A percentile compares a stretch with the other conserved stretches of the same genome.
Conservation (phyloP, 768 basidiomycete genomes). For the Trametes meyenii region DNA sequence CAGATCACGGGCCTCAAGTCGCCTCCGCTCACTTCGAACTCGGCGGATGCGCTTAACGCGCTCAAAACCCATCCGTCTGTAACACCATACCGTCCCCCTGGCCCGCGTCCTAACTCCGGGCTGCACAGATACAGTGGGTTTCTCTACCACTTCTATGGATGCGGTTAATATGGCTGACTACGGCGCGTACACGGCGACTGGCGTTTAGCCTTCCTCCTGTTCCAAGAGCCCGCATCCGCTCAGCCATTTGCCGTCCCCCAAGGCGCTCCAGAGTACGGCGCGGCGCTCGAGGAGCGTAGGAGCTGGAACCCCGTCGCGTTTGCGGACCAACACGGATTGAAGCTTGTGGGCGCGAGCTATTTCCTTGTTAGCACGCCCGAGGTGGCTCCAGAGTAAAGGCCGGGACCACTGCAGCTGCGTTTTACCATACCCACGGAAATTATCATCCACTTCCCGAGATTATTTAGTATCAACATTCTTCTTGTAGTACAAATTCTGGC, state of each 20-base stretch:
- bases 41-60: conserved; percentile 39
- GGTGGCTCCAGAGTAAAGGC: conserved; percentile 6
- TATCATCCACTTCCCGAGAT: too few species aligned
- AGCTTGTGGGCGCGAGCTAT: conserved; percentile 62
- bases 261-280: conserved; percentile 49
- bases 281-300: conserved; percentile 46
- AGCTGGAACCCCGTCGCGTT: conserved; percentile 61
- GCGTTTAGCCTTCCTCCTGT: conserved; percentile 56
- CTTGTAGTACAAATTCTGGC: too few species aligned
- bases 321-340: conserved; percentile 52
- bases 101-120: conserved; percentile 55
- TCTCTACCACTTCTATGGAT: neutral
- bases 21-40: conserved; percentile 35
- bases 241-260: conserved; percentile 43
- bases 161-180: neutral
- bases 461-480: too few species aligned
- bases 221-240: conserved; percentile 52
- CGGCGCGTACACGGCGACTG: too few species aligned
- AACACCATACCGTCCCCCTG: conserved; percentile 61
- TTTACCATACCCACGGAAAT: neutral
- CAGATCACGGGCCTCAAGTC: conserved; percentile 45
- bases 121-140: conserved; percentile 59
- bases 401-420: neutral
- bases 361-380: conserved; percentile 35
- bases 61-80: conserved; percentile 48